Evolutionary conservation across 352 stramenopile species (phyloP).

Genomic region (Phytophthora agathidicida): DNA sequence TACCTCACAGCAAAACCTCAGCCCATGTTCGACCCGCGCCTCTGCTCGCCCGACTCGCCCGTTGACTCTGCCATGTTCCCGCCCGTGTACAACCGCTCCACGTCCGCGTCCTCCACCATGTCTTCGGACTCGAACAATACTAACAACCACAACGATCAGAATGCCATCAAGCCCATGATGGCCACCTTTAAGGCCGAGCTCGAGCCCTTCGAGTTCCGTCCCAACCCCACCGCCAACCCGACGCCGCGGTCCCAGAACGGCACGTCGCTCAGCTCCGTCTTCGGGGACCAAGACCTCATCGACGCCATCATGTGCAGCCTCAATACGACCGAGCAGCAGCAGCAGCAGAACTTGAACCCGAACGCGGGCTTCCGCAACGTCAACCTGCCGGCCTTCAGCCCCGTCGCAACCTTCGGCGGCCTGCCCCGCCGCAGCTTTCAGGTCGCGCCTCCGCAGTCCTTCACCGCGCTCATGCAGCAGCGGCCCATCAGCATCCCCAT

Average conservation of each 20-base stretch:
- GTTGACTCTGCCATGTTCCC: conserved; percentile 82
- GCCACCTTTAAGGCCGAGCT: conserved; percentile 47
- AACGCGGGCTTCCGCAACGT: background rate
- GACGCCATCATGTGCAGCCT: conserved; percentile 85
- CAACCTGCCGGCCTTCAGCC: conserved; percentile 10
- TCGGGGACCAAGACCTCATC: conserved; percentile 77
- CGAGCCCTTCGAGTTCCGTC: conserved; percentile 73
- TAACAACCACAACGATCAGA: conserved; percentile 1
- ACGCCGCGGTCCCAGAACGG: conserved; percentile 29
- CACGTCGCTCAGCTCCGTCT: conserved; percentile 75
- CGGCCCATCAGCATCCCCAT: conserved; percentile 14
- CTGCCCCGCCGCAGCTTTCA: conserved; percentile 23
- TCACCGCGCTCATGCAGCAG: conserved; percentile 39
- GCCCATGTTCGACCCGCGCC: conserved; percentile 36
- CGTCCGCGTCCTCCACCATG: conserved; percentile 38
- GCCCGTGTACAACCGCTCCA: conserved; percentile 54
- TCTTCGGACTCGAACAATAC: conserved; percentile 13
- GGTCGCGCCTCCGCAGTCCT: conserved; percentile 23
- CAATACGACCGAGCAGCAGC: too few relatives aligned
- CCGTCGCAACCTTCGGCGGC: too few relatives aligned
- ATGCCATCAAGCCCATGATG: conserved; percentile 23
- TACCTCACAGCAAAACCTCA: conserved; percentile 18
- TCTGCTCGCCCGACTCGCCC: conserved; percentile 55
- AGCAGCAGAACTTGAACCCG: conserved; percentile 24
- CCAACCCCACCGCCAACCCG: conserved; percentile 7